Evolutionary conservation across 208 protist species (phyloP).

Genomic region (Polymyxa betae): DNA sequence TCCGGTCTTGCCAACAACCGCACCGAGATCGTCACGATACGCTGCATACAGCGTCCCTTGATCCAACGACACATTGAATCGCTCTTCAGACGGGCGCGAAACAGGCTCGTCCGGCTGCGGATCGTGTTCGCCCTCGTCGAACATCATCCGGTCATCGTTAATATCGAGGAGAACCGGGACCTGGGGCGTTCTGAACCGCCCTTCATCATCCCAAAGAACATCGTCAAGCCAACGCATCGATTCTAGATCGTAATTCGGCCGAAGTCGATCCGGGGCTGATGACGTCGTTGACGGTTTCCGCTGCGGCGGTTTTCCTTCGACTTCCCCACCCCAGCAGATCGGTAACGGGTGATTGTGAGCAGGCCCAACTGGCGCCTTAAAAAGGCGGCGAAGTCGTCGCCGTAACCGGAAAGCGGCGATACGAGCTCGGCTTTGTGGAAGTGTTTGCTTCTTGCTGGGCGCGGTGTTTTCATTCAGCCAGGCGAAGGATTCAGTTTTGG

Average conservation of each 20-base stretch:
- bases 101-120: background rate
- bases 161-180: background rate
- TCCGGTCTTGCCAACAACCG: slow-evolving; percentile 48
- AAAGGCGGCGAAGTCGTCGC: slow-evolving; percentile 10
- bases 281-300: background rate
- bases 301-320: background rate
- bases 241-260: background rate
- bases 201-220: background rate
- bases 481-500: background rate
- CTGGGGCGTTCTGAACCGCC: background rate
- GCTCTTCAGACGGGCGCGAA: background rate
- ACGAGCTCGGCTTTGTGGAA: background rate
- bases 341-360: background rate
- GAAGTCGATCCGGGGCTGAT: background rate
- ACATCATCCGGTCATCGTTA: slow-evolving; percentile 35
- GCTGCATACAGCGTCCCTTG: background rate
- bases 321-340: background rate
- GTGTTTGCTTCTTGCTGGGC: background rate
- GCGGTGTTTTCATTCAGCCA: background rate
- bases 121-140: background rate
- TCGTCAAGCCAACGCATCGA: background rate
- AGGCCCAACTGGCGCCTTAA: background rate
- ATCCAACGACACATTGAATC: slow-evolving; percentile 47
- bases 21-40: slow-evolving; percentile 28
- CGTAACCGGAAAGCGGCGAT: background rate